Percentiles rank a stretch among this genome's conserved stretches.
Evolutionary conservation across 1,284 basidiomycete species (phyloP).

Genomic region (Entoloma clypeatum): DNA sequence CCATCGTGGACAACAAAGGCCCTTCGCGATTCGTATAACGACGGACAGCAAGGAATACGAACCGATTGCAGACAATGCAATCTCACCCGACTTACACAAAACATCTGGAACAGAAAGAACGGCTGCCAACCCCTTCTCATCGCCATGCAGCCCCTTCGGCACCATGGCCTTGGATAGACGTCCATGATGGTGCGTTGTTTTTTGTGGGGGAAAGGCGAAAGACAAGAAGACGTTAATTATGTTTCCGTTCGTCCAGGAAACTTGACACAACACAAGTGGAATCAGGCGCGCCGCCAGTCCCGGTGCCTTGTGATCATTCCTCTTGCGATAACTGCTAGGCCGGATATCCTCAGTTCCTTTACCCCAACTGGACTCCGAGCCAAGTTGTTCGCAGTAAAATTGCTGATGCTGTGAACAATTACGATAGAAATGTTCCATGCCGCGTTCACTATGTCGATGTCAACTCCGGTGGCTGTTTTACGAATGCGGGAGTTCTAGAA

Average conservation of each 20-base stretch:
- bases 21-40: too few relatives aligned
- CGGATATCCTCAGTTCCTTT: constrained; percentile 45
- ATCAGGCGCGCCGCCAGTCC: constrained; percentile 33
- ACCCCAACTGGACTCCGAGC: constrained; percentile 47
- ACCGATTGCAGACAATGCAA: too few relatives aligned
- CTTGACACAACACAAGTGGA: constrained; percentile 26
- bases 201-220: neutral
- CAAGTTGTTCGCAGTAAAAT: constrained; percentile 41
- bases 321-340: constrained; percentile 35
- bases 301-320: constrained; percentile 34
- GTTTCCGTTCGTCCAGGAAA: constrained; percentile 6
- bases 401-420: constrained; percentile 26
- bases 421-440: constrained; percentile 23
- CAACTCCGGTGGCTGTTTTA: constrained; percentile 31
- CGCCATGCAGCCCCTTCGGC: constrained; percentile 41
- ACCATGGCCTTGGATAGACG: constrained; percentile 39
- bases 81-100: constrained; percentile 15
- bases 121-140: constrained; percentile 32
- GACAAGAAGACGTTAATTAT: neutral
- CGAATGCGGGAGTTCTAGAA: constrained; percentile 21
- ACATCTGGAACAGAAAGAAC: constrained; percentile 16
- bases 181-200: constrained; percentile 29
- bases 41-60: too few relatives aligned
- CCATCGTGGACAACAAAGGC: too few relatives aligned
- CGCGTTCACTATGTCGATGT: constrained; percentile 37